Conservation (phyloP, 345 rosid species). For the Populus simonii region DNA sequence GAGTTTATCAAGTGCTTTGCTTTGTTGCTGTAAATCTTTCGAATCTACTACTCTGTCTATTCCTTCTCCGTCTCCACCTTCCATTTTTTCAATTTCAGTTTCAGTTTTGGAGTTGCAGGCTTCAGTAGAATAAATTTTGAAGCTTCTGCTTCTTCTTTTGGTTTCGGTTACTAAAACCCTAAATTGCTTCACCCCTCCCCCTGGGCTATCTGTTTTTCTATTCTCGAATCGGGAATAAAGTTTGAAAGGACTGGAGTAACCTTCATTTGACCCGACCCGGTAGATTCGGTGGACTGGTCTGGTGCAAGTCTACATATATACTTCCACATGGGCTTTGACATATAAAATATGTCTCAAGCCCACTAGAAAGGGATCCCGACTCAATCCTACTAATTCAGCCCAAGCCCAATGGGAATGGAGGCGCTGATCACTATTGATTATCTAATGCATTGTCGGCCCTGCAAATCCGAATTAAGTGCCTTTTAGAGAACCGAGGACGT, state of each 20-base stretch:
- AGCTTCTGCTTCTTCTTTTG: not conserved
- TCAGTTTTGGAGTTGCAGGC: not conserved
- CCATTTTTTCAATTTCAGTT: constrained; percentile 41
- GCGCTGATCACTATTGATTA: too few species aligned
- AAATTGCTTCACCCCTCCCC: not conserved
- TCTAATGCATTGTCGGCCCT: too few species aligned
- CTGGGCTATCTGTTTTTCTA: not conserved
- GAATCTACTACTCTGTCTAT: constrained; percentile 63
- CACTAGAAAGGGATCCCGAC: too few species aligned
- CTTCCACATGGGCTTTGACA: too few species aligned
- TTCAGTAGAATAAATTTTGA: not conserved
- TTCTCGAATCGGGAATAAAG: not conserved
- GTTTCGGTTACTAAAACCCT: constrained; percentile 25
- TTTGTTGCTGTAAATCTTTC: constrained; percentile 93
- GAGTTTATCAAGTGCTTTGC: constrained; percentile 96
- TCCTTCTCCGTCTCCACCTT: constrained; percentile 63
- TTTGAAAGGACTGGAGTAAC: not conserved
- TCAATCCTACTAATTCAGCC: too few species aligned
- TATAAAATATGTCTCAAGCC: too few species aligned
- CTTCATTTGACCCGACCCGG: not conserved
- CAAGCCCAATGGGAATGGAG: too few species aligned
- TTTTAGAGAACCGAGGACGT: too few species aligned
- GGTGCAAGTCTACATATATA: too few species aligned
- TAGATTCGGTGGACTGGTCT: too few species aligned
- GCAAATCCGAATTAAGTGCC: too few species aligned